phyloP scores from a whole-genome alignment of 2,329 filamentous ascomycete species.

The Aureobasidium melanogenum region DNA sequence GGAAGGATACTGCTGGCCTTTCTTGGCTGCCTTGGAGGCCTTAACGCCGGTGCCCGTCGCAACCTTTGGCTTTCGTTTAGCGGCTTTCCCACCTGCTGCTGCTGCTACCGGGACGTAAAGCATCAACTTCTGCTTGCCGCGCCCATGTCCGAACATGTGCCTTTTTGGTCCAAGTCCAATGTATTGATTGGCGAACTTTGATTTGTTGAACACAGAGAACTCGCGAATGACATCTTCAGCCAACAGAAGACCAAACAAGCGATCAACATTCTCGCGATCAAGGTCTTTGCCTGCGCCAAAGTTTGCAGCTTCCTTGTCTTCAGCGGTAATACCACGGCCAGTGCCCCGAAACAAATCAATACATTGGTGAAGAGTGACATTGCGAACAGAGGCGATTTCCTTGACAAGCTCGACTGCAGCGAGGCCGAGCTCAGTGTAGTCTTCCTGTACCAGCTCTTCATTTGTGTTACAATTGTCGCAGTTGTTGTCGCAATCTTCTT shows the following conservation, averaged over 20 bases:
- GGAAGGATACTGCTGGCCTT: conserved; percentile 45
- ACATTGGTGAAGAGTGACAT: conserved; percentile 68
- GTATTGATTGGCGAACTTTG: conserved; percentile 64
- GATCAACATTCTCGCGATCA: conserved; percentile 68
- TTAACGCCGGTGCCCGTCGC: conserved; percentile 13
- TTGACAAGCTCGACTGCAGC: conserved; percentile 61
- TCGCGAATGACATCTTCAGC: conserved; percentile 67
- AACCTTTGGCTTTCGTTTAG: conserved; percentile 23
- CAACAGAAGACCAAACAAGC: conserved; percentile 70
- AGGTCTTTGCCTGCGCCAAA: conserved; percentile 62
- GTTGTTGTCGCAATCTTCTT: conserved; percentile 58
- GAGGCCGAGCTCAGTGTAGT: conserved; percentile 68
- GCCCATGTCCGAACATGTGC: conserved; percentile 33
- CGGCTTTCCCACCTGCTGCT: conserved; percentile 30
- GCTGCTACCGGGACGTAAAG: conserved; percentile 44
- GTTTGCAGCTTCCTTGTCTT: conserved; percentile 43
- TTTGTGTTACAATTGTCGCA: conserved; percentile 88
- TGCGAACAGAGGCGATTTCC: conserved; percentile 36
- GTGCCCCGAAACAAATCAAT: conserved; percentile 75
- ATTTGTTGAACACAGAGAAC: conserved; percentile 54
- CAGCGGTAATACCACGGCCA: conserved; percentile 48
- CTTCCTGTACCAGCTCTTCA: conserved; percentile 59
- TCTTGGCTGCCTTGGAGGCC: conserved; percentile 25
- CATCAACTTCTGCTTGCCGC: conserved; percentile 36
- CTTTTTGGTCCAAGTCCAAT: conserved; percentile 42